phyloP scores from a whole-genome alignment of 495 filamentous ascomycete genomes.

The Massariosphaeria phaeospora region DNA sequence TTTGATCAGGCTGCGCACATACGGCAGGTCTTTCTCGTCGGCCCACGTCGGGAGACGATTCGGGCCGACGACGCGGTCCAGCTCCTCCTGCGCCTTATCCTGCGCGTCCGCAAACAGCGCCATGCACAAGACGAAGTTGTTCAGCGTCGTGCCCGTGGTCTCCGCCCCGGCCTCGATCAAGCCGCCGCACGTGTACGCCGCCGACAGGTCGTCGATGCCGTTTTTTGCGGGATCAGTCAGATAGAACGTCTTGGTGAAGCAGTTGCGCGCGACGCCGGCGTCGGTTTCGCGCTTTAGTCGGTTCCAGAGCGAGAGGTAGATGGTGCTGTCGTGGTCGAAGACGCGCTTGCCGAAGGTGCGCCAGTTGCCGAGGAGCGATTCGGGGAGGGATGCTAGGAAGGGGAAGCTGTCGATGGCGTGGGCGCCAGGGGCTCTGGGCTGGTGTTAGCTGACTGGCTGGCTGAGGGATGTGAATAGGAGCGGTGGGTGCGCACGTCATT shows the following conservation, averaged over 20 bases:
- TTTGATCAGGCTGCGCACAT: slow-evolving; percentile 31
- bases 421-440: slow-evolving; percentile 23
- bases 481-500: slow-evolving; percentile 20
- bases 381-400: slow-evolving; percentile 22
- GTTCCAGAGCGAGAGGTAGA: slow-evolving; percentile 31
- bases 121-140: slow-evolving; percentile 35
- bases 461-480: no score
- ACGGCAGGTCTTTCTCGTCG: slow-evolving; percentile 32
- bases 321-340: slow-evolving; percentile 27
- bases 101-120: slow-evolving; percentile 23
- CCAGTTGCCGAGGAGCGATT: slow-evolving; percentile 31
- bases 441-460: neutral
- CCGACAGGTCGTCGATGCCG: slow-evolving; percentile 33
- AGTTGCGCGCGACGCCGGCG: slow-evolving; percentile 21
- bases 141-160: slow-evolving; percentile 35
- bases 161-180: slow-evolving; percentile 39
- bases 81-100: slow-evolving; percentile 33
- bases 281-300: slow-evolving; percentile 27
- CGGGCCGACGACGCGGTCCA: slow-evolving; percentile 34
- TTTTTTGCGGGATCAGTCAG: slow-evolving; percentile 29
- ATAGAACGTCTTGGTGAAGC: slow-evolving; percentile 32
- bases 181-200: slow-evolving; percentile 33
- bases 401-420: slow-evolving; percentile 32
- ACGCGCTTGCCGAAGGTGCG: slow-evolving; percentile 24
- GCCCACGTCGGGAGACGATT: slow-evolving; percentile 31